Evolutionary conservation across 2,329 filamentous ascomycete species (phyloP), one percentile per base, ranked within the genome.

Genomic region (Aspergillus bombycis): DNA sequence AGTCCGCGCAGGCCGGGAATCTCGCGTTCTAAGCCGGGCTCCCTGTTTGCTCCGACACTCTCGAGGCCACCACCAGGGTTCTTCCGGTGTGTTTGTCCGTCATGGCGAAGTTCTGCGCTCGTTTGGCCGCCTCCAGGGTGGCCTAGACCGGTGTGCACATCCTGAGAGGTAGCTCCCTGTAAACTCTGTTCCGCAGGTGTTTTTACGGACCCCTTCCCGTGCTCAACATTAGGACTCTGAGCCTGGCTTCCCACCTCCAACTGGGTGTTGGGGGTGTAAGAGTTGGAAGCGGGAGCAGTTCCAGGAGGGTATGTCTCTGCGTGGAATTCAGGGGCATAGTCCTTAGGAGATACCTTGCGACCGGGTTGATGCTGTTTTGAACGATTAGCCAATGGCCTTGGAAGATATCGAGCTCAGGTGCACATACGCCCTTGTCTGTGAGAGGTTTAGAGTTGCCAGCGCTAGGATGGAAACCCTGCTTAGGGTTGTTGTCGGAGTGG

Each of bases 301-400:
- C 90, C 90, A 0, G 89, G 78, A 0, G 88, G 83, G 41, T 88
- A 78, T 1, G 83, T 84, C 74, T 92, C 68, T 28, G 86, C 84
- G 70, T 84, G 80, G 80, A 91, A 93, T 71, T 91, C 89, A 23
- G 87, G 87, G 14, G 77, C 88, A 68, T 87, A 86, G 66, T 82
- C 79, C 14, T 70, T 67, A n/a, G 76, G 76, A 70, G 85, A 85
- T 62, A 87, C 83, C 65, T 86, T 83, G 68, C 83, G 80, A 58
- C 89, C 89, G 4, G 85, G 84, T 72, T 87, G 82, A 76, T 92
- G 89, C 88, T 91, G 68, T 8, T 36, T 58, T 23, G 6, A 11
- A 50, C 3, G 2, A 36, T 62, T 46, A 62, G 60, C 23, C 32
- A 2, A 41, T 43, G 3, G 9, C 10, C 32, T 36, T 23, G n/a